A percentile compares a stretch with the other conserved stretches of the same genome.
Conservation (phyloP, 2,329 filamentous ascomycete genomes). For the Cladophialophora carrionii region DNA sequence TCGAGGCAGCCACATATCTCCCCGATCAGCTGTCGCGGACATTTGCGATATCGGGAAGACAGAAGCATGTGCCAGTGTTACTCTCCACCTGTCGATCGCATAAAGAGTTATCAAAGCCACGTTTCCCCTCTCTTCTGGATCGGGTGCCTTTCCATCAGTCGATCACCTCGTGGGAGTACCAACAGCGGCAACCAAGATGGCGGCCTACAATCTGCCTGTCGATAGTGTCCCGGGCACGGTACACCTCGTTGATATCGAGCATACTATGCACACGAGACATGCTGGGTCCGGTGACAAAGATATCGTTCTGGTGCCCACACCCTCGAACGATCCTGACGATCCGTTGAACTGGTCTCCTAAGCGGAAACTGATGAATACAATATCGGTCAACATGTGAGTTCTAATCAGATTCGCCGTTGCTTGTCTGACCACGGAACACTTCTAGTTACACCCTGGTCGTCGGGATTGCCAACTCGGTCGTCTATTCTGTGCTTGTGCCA, state of each 20-base stretch:
- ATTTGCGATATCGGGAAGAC: slow-evolving; percentile 11
- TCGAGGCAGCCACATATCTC: not conserved
- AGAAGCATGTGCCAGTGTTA: slow-evolving; percentile 2
- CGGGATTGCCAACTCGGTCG: slow-evolving; percentile 42
- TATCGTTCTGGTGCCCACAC: slow-evolving; percentile 44
- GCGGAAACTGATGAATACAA: slow-evolving; percentile 43
- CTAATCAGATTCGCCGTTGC: not conserved
- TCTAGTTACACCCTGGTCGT: slow-evolving; percentile 44
- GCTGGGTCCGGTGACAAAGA: slow-evolving; percentile 39
- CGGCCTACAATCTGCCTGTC: slow-evolving; percentile 26
- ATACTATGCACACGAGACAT: slow-evolving; percentile 39
- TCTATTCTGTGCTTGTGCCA: slow-evolving; percentile 44
- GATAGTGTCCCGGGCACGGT: slow-evolving; percentile 45
- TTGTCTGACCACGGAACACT: slow-evolving; percentile 22
- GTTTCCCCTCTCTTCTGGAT: not conserved
- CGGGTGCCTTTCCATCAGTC: not conserved
- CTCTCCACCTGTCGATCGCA: slow-evolving; percentile 4
- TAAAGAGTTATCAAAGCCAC: not conserved
- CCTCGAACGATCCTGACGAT: slow-evolving; percentile 48
- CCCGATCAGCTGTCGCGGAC: slow-evolving; percentile 6
- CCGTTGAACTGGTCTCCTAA: slow-evolving; percentile 46
- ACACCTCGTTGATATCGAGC: slow-evolving; percentile 44
- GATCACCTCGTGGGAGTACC: not conserved
- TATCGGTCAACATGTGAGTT: slow-evolving; percentile 45
- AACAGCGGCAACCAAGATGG: slow-evolving; percentile 13